Conservation (phyloP, 2,329 filamentous ascomycete species). For the Colletotrichum simmondsii region DNA sequence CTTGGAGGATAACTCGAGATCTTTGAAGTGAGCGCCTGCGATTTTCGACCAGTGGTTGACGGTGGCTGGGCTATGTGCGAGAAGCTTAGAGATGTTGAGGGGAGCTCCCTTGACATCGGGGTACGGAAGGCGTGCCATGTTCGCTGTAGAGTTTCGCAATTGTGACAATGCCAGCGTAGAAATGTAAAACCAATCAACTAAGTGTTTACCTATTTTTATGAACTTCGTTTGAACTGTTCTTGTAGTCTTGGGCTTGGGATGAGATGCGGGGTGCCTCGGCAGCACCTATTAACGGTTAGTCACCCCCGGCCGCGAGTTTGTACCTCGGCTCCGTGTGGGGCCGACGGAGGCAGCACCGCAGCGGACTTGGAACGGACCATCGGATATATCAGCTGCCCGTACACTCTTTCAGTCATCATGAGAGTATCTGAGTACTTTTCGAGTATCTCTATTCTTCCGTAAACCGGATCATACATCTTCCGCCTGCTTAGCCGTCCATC, state of each 20-base stretch:
- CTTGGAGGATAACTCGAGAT: background rate
- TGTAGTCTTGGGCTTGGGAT: background rate
- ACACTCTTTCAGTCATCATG: background rate
- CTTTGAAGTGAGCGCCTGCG: background rate
- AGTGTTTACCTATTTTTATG: background rate
- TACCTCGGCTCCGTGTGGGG: background rate
- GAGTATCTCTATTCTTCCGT: background rate
- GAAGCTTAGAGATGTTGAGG: background rate
- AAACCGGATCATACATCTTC: background rate
- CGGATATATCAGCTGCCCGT: no score
- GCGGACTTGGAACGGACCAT: background rate
- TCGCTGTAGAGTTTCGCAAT: background rate
- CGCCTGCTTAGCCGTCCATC: conserved; percentile 25
- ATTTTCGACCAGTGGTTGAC: background rate
- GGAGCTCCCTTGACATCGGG: background rate
- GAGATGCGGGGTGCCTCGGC: background rate
- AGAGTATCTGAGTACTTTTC: background rate
- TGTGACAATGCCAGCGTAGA: background rate
- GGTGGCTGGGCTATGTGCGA: background rate
- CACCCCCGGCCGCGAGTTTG: background rate
- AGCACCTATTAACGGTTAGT: background rate
- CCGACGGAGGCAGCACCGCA: background rate
- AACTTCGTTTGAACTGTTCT: background rate
- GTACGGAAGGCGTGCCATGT: background rate
- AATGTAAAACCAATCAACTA: background rate